Evolutionary conservation across 1,284 basidiomycete species (phyloP), one percentile per base, ranked within the genome.

Genomic region (Anthracocystis setariae): DNA sequence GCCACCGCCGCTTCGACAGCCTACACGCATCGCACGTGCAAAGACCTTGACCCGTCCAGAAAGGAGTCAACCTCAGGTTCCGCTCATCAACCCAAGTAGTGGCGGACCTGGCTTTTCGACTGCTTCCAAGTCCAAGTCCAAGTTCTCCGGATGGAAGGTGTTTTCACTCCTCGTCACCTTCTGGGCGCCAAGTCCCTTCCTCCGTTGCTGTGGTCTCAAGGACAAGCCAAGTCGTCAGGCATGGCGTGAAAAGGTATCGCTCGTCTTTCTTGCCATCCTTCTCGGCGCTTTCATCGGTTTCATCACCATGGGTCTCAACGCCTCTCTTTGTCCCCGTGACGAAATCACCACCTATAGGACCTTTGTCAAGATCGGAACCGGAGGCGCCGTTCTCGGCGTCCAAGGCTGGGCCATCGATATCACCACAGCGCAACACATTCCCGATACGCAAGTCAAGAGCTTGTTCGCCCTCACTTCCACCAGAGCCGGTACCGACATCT

Each of bases 241-340:
- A 21, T 82, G 81, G 81, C 72, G 81, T 44, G 81, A 82, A 52
- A 82, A 82, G 61, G 69, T 82, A 9, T 63, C 79, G 2, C 73
- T 82, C 40, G 75, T 78, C 39, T 65, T 74, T 44, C 29, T 79
- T 20, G 77, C 80, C 15, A 42, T 75, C n/a, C 29, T 69, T 23
- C 84, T 97, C 23, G 96, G 94, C 74, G 90, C 86, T 21, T 84
- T 87, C 46, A 88, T 98, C 51, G 95, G 92, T 9, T 99, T 98
- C 84, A 87, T 91, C 61, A 98, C 96, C 45, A 92, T 99, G 80
- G 96, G 94, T 18, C 89, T 97, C 58, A 93, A 97, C 84, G 90
- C 90, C 69, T 91, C 92, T 21, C 87, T 99, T 27, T 99, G 95
- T 85, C 94, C 94, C 0, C 85, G 86, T 43, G 65, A 73, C 23